Evolutionary conservation across 2,329 filamentous ascomycete genomes (phyloP).

Genomic region (Botryotinia globosa): DNA sequence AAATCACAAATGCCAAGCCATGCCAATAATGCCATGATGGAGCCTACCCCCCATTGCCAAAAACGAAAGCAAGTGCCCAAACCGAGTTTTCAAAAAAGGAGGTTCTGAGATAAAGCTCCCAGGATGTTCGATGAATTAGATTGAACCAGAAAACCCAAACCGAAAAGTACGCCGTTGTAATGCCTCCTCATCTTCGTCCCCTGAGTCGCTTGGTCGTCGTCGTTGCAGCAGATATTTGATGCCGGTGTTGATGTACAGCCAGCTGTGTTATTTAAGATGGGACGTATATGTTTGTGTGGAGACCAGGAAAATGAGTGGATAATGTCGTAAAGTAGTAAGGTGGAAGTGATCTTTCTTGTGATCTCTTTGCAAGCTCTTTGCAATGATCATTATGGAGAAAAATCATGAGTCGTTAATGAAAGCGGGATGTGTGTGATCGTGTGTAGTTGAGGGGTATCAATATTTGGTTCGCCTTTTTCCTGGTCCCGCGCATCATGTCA

Average conservation of each 20-base stretch:
- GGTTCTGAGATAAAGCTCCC: constrained; percentile 14
- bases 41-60: constrained; percentile 17
- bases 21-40: constrained; percentile 18
- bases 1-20: constrained; percentile 18
- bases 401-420: constrained; percentile 15
- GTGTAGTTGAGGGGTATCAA: constrained; percentile 12
- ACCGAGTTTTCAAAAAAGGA: constrained; percentile 11
- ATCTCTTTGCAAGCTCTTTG: constrained; percentile 18
- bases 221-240: constrained; percentile 12
- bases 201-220: constrained; percentile 16
- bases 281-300: constrained; percentile 7
- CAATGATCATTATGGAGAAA: constrained; percentile 12
- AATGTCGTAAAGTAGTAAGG: constrained; percentile 6
- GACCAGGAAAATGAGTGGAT: constrained; percentile 9
- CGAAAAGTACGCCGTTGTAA: constrained; percentile 18
- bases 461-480: constrained; percentile 12
- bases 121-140: constrained; percentile 20
- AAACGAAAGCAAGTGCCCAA: constrained; percentile 17
- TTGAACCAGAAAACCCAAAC: constrained; percentile 16
- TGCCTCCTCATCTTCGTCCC: constrained; percentile 19
- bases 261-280: constrained; percentile 10
- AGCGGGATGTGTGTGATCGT: constrained; percentile 13
- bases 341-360: constrained; percentile 12
- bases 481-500: constrained; percentile 10
- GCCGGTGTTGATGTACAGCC: constrained; percentile 13